Evolutionary conservation across 73 alveolate species (phyloP), one percentile per base, ranked within the genome.

Genomic region (Paramecium caudatum): DNA sequence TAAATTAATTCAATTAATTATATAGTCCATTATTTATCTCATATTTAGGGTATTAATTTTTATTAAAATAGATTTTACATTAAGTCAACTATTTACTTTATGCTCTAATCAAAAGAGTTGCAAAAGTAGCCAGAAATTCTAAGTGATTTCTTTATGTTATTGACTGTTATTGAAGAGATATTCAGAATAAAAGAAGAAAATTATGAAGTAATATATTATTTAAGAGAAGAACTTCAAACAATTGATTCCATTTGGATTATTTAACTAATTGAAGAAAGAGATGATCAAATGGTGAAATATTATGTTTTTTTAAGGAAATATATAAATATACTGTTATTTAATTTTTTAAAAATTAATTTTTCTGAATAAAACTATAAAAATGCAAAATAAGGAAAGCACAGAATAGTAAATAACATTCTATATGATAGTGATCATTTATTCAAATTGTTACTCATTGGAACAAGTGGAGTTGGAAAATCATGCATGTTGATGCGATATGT

Each of bases 391-490:
- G 30, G 80, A 55, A 55, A 23, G 45, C 83, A 74, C 69, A 8
- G 88, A 74, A 74, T 74, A 74, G 88, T 74, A 74, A 8, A 12
- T 39, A 3, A 3, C 16, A 19, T 32, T 17, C 2, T 17, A 23
- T 33, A 61, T n/a, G 45, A 21, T 86, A 86, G 93, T 45, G 96
- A 93, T 47, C 96, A 95, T 39, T 91, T 95, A 62, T 93, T 93
- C 90, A 93, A 93, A 74, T 91, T 95, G 15, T 82, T 95, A 70
- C 91, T 92, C 61, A 95, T 95, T 33, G 96, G 98, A 21, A 94
- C 94, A 48, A 80, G 95, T 25, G 98, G 98, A 45, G 96, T 90
- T n/a, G 96, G 96, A 17, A 93, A 93, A 80, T 78, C 93, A 3
- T 93, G 96, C n/a, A 90, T 93, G 80, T 43, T 93, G 49, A 93